Evolutionary conservation across 495 filamentous ascomycete genomes (phyloP), one percentile per base, ranked within the genome.

Genomic region (Aspergillus carlsbadensis): DNA sequence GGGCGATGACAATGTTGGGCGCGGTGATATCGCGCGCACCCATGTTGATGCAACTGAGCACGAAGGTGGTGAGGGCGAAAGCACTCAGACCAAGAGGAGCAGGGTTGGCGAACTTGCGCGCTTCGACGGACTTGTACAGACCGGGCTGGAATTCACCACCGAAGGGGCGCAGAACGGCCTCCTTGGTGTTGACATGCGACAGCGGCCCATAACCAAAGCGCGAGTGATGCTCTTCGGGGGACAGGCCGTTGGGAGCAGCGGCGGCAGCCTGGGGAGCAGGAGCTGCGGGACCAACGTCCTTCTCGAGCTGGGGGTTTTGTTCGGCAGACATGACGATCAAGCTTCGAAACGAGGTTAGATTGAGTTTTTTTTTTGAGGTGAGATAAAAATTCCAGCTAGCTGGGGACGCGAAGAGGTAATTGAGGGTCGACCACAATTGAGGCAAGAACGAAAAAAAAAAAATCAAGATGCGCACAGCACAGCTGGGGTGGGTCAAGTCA

Each of bases 61-160:
- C 88, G 72, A 97, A 97, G 46, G 94, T 97, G 53, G 93, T 98
- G 67, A 97, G 78, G 57, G 93, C 94, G 82, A 98, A 98, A 79
- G 89, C 94, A 52, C 77, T 82, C 54, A 94, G 83, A 63, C 90
- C 90, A 37, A 96, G 81, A 36, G 93, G 92, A 42, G 90, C 92
- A 20, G 90, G 90, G 72, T 93, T 93, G 78, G 81, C 90, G 69
- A 93, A 85, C 77, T 93, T 95, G 75, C 91, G 87, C 54, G 78
- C 68, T 70, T 84, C 84, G 65, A 86, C 84, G 31, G 86, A 73
- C 71, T 81, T 85, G 81, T 91, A 96, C 45, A 91, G 84, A 84
- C 91, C 94, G 49, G 93, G 93, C 75, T 98, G 93, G 80, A 96
- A 92, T 63, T 94, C 91, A 83, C 92, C 92, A 70, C 93, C 93